A percentile compares a stretch with the other conserved stretches of the same genome.
Conservation (phyloP, 2,329 filamentous ascomycete species). For the Bertia moriformis region DNA sequence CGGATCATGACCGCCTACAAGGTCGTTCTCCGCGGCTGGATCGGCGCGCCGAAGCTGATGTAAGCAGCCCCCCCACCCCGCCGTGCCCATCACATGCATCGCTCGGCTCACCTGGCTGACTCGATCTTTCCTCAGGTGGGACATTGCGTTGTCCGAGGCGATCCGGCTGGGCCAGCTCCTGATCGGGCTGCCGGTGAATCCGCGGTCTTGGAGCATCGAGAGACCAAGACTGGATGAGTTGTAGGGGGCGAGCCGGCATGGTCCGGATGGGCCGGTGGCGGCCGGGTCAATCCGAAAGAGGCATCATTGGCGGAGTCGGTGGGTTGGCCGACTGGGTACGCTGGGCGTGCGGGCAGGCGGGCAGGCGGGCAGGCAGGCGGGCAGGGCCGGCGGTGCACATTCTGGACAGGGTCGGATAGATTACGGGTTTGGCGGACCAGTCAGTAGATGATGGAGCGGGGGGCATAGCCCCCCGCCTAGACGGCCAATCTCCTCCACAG, state of each 20-base stretch:
- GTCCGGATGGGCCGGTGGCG: too few species aligned
- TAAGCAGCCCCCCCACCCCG: slow-evolving; percentile 32
- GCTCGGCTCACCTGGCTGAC: slow-evolving; percentile 3
- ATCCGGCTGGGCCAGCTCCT: slow-evolving; percentile 31
- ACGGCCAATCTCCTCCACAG: too few species aligned
- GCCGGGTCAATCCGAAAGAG: background rate
- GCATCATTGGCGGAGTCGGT: background rate
- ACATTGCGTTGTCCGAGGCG: slow-evolving; percentile 27
- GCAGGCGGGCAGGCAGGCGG: too few species aligned
- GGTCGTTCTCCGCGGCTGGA: slow-evolving; percentile 59
- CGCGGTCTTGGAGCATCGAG: slow-evolving; percentile 24
- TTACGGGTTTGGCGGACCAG: too few species aligned
- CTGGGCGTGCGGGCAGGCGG: too few species aligned
- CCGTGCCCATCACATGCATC: background rate
- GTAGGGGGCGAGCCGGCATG: too few species aligned
- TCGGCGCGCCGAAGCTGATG: slow-evolving; percentile 50
- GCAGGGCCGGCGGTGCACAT: too few species aligned
- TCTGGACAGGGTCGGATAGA: too few species aligned
- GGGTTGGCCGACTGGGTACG: too few species aligned
- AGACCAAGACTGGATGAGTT: background rate
- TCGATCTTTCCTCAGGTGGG: slow-evolving; percentile 16
- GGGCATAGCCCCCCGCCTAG: too few species aligned
- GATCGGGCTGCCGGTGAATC: slow-evolving; percentile 33
- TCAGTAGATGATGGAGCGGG: too few species aligned
- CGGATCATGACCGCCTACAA: slow-evolving; percentile 47